Percentiles rank a stretch among this genome's conserved stretches.
Evolutionary conservation across 2,329 filamentous ascomycete species (phyloP).

Genomic region (Graphium sp.): DNA sequence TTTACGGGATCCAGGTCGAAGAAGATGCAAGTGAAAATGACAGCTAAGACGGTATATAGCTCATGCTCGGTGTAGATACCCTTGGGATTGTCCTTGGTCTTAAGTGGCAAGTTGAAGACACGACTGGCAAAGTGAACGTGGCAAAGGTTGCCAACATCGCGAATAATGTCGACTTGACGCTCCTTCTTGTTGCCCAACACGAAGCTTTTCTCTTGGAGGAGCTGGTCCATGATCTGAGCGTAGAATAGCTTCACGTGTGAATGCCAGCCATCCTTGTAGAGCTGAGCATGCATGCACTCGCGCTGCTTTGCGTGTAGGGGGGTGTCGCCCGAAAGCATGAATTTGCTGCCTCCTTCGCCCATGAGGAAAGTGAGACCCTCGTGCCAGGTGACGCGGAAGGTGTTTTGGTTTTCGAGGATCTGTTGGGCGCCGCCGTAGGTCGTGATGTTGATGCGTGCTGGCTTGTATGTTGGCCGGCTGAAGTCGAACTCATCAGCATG

Average conservation of each 20-base stretch:
- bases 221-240: constrained; percentile 37
- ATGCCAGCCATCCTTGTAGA: constrained; percentile 47
- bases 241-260: constrained; percentile 51
- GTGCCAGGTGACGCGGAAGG: constrained; percentile 50
- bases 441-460: constrained; percentile 34
- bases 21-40: constrained; percentile 50
- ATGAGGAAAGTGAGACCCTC: constrained; percentile 46
- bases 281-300: constrained; percentile 33
- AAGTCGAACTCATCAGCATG: constrained; percentile 56
- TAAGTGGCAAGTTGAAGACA: constrained; percentile 49
- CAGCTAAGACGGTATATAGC: constrained; percentile 43
- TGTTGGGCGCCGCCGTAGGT: constrained; percentile 45
- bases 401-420: constrained; percentile 40
- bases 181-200: constrained; percentile 30
- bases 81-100: constrained; percentile 40
- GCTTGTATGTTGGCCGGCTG: constrained; percentile 35
- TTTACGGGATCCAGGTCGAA: constrained; percentile 49
- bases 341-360: constrained; percentile 31
- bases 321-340: constrained; percentile 37
- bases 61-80: constrained; percentile 39
- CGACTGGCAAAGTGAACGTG: constrained; percentile 48
- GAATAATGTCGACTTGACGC: constrained; percentile 59
- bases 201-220: constrained; percentile 50
- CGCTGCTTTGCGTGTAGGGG: constrained; percentile 29
- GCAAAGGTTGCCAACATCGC: constrained; percentile 51